Conservation (phyloP, 768 basidiomycete species). For the Lactarius evosmus region DNA sequence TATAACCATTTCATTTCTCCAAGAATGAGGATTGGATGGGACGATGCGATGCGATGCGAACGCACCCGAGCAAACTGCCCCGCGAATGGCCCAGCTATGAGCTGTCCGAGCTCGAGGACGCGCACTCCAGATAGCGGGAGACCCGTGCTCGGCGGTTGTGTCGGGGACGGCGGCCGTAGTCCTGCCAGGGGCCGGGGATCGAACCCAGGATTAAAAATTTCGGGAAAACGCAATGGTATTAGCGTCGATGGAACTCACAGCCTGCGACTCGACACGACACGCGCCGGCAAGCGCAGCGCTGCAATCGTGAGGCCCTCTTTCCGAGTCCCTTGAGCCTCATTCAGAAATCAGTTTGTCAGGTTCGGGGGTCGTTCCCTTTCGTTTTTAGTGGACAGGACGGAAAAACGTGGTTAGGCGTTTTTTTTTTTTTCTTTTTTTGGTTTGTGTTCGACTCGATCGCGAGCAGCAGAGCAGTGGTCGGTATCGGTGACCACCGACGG, state of each 20-base stretch:
- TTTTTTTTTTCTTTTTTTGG: no score
- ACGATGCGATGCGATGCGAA: no score
- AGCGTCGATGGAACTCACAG: background rate
- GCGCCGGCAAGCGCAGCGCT: background rate
- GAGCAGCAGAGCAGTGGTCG: no score
- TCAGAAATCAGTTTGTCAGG: background rate
- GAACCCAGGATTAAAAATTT: background rate
- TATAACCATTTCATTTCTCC: background rate
- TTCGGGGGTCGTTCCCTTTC: no score
- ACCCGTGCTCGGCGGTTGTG: background rate
- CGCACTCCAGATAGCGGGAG: slow-evolving; percentile 63
- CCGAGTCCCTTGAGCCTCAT: background rate
- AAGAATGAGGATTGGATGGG: background rate
- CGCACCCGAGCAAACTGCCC: slow-evolving; percentile 70
- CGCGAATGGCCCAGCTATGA: slow-evolving; percentile 71
- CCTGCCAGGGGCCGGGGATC: background rate
- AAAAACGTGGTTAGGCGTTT: no score
- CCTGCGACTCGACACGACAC: background rate
- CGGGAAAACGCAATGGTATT: background rate
- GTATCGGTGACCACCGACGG: no score
- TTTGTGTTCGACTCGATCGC: no score
- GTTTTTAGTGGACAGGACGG: no score
- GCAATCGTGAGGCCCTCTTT: no score
- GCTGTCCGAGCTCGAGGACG: slow-evolving; percentile 65
- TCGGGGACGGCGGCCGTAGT: background rate